Evolutionary conservation across 768 basidiomycete genomes (phyloP), one percentile per base, ranked within the genome.

Genomic region (Rhodosporidiobolus sp.): DNA sequence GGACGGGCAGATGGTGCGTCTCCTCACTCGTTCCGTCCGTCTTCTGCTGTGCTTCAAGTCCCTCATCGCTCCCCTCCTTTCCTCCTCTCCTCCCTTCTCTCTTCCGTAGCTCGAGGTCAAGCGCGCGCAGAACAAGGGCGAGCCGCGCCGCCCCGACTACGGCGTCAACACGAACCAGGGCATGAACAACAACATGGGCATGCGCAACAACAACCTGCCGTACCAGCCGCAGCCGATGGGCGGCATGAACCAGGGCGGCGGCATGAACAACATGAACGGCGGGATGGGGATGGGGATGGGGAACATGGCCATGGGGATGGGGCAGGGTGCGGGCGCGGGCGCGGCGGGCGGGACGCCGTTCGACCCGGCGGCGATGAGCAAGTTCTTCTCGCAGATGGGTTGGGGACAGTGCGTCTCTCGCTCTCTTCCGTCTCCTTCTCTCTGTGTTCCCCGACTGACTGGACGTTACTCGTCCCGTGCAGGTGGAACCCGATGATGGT

Each of bases 1-100:
- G 69, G 94, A 98, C 77, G 95, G 94, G 24, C 96, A 97, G 84
- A 82, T 92, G 81, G 96, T 97, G 75, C 74, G 90, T 83, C n/a
- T 58, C 28, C 52, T 63, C 43, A 52, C 32, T 59, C 17, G 8
- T 17, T 58, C 53, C 22, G 43, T 73, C 26, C 49, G 19, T 43
- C 38, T 7, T 43, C 38, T 43, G 14, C 38, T 7, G 38, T 7
- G 38, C 52, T 48, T 48, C 26, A 54, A 32, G 26, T 34, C 19
- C 46, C 24, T 19, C 26, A n/a, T 9, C n/a, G n/a, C 43, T 45
- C 26, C 19, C 32, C 3, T 2, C 38, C 49, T 24, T 32, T 16
- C 20, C 62, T n/a, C 58, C 43, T n/a, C 20, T 63, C n/a, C n/a
- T n/a, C n/a, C n/a, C n/a, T 28, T 7, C 45, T 16, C 38, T 48